phyloP scores from a whole-genome alignment of 2,329 filamentous ascomycete genomes.

The Colletotrichum lupini region DNA sequence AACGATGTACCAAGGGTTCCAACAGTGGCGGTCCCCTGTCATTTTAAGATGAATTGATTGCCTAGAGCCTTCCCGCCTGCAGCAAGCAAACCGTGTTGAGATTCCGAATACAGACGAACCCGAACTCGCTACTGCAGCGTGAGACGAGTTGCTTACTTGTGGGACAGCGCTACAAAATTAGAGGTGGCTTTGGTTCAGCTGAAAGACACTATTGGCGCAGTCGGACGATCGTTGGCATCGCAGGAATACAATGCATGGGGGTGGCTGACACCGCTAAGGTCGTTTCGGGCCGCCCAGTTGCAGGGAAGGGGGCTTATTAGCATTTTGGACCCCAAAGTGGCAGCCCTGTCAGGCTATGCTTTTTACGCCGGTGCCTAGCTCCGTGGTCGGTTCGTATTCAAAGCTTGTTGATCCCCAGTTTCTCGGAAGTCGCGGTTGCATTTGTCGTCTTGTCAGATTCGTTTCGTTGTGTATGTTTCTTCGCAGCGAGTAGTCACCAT shows the following conservation, averaged over 20 bases:
- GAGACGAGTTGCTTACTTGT: constrained; percentile 26
- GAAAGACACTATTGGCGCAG: constrained; percentile 19
- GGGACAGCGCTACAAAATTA: constrained; percentile 22
- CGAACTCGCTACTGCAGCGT: not conserved
- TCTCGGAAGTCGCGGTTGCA: not conserved
- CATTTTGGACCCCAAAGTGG: constrained; percentile 6
- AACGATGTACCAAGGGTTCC: constrained; percentile 7
- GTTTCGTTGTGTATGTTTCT: not conserved
- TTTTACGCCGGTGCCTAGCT: constrained; percentile 23
- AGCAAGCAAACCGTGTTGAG: not conserved
- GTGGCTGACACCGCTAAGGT: constrained; percentile 29
- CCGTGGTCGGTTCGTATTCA: constrained; percentile 14
- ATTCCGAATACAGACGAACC: constrained; percentile 2
- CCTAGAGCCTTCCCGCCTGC: not conserved
- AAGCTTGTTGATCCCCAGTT: constrained; percentile 13
- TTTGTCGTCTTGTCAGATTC: not conserved
- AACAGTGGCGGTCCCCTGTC: constrained; percentile 14
- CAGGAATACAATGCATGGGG: constrained; percentile 29
- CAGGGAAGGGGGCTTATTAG: constrained; percentile 16
- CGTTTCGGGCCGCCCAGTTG: constrained; percentile 30
- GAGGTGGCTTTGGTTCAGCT: constrained; percentile 2
- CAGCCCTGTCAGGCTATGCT: constrained; percentile 17
- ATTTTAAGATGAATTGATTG: constrained; percentile 5
- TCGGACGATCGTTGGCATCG: constrained; percentile 17
- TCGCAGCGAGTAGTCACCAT: not conserved